These are phyloP conservation scores for Bacidia rubella DNA, from an alignment of 495 filamentous ascomycete genomes.

Conservation along the genomic window DNA sequence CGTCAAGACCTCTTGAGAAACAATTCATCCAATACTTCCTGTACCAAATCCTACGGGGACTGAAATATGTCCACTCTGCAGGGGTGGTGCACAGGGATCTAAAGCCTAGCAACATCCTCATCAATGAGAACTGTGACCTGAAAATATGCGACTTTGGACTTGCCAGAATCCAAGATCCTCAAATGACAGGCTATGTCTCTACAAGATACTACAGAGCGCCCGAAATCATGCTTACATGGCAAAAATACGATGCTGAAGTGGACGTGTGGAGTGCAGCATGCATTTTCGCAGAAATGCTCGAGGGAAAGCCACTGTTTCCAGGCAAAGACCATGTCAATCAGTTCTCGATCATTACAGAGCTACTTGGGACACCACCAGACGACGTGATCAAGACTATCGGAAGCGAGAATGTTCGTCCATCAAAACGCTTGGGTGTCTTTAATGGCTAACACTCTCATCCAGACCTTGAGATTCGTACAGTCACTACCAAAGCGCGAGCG, in stretches of 20 bases:
- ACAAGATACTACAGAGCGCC: constrained; percentile 97
- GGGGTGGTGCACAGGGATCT: constrained; percentile 95
- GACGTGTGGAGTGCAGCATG: constrained; percentile 99
- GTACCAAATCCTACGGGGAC: constrained; percentile 92
- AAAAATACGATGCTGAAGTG: constrained; percentile 98
- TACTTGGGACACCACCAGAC: constrained; percentile 93
- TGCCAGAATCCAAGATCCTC: constrained; percentile 96
- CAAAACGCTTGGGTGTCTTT: no score
- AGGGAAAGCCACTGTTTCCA: constrained; percentile 95
- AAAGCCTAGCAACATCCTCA: constrained; percentile 95
- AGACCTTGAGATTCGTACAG: constrained; percentile 96
- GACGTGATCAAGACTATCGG: constrained; percentile 98
- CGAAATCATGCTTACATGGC: constrained; percentile 99
- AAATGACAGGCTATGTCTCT: constrained; percentile 99
- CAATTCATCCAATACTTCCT: constrained; percentile 99
- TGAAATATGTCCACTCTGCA: constrained; percentile 98
- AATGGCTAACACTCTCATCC: no score
- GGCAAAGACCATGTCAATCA: constrained; percentile 99
- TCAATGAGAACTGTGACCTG: constrained; percentile 98
- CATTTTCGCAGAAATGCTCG: constrained; percentile 98
- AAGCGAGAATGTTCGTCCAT: constrained; percentile 72
- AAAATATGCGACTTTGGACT: constrained; percentile 99
- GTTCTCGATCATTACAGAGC: constrained; percentile 97
- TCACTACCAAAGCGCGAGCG: constrained; percentile 92
- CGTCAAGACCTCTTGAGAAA: constrained; percentile 90